Base-by-base conservation (phyloP, 352 stramenopile genomes). In the Phytopythium sindhum region DNA sequence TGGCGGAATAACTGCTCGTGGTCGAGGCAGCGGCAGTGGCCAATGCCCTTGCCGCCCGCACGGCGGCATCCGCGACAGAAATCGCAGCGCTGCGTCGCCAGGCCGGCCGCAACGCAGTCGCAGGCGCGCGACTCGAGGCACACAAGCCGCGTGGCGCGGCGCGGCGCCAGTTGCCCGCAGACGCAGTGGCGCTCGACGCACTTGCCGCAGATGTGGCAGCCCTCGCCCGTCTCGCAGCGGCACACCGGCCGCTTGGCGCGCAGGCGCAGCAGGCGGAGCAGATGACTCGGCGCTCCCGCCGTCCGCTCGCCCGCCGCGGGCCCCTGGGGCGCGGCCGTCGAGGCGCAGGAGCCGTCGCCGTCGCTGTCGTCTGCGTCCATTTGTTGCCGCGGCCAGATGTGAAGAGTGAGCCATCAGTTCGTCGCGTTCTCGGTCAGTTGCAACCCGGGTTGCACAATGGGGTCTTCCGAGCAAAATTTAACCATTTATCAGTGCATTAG, bases 121-220 rank as follows among this genome's bases (percentile, higher is more conserved):
- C 84, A 93, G 12, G 84, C 74, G 31, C 82, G 72, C 31, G 84
- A 93, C 68, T 91, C 80, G 33, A 67, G 68, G 47, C 84, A 93
- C 23, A 86, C 52, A 15, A 64, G 35, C 45, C 67, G 65, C 61
- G 47, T 48, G 26, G 56, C 58, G 17, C 64, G 51, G 55, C 66
- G 10, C 70, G 65, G 23, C 77, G 78, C 24, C 83, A 92, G 28
- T 57, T 45, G 65, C 78, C 60, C 66, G 57, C 85, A 94, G 5
- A 73, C 62, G 15, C 77, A 68, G 59, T 84, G 91, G 26, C 61
- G 64, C 55, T 87, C 83, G 11, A 69, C 68, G 37, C 67, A 75
- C 7, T 31, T 73, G 60, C 85, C 91, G 53, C 68, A 75, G 1
- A 48, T 1, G 23, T 60, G 56, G 61, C 11, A 64, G 65, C n/a